Evolutionary conservation across 2,329 filamentous ascomycete genomes (phyloP), one percentile per base, ranked within the genome.

Genomic region (Stagonosporopsis chrysanthemi): DNA sequence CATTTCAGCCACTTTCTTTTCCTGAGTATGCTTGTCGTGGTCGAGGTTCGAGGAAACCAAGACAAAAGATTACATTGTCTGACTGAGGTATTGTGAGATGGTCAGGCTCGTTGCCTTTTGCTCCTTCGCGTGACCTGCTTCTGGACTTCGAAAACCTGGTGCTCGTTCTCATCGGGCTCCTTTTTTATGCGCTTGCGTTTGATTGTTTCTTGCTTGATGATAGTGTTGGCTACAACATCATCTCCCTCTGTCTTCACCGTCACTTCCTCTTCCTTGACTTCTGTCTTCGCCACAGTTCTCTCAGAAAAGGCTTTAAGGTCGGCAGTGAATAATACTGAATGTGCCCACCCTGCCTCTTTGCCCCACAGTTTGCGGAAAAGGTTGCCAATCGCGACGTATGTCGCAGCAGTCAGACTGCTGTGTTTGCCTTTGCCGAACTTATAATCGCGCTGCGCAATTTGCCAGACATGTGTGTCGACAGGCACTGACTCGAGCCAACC

Each of bases 381-480:
- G 62, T 96, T 90, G 0, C 90, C 95, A 14, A 99, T 87, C 0
- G 92, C 91, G 72, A 95, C 89, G 70, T 99, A 98, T 62, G 91
- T 93, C 38, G 84, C 85, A 72, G 96, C 96, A 14, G 90, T 97
- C 61, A 99, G 83, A 43, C 91, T 94, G 71, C 92, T 94, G 60
- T 90, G 83, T 71, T 91, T 94, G 8, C 86, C 87, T 68, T 88
- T 91, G 6, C 91, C 91, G 68, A 99, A 96, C 57, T 89, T 92
- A 79, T 99, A 99, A 76, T 99, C 95, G 50, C 95, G 84, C 75
- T 96, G 91, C 0, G 95, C 96, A 71, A 99, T 98, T 80, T 98
- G 93, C 94, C 93, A 98, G 12, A 99, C 85, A 77, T 99, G 96
- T 1, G 96, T 99, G 76, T 99, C 95, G 29, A 99, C 91, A 0